Conservation (phyloP, 208 protist species). For the Blechomonas ayalai region DNA sequence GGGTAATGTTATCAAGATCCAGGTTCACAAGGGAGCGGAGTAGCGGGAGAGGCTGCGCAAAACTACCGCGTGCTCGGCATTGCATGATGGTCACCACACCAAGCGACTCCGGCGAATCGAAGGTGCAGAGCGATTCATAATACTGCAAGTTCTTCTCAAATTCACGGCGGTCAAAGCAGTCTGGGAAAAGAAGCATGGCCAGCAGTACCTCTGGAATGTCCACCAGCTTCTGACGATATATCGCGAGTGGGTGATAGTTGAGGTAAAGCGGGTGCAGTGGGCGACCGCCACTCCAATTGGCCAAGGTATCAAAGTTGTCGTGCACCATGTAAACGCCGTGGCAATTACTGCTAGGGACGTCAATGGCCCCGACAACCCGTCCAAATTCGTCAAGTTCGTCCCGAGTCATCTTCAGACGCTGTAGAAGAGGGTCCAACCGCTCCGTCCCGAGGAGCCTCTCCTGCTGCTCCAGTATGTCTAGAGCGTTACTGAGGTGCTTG, state of each 20-base stretch:
- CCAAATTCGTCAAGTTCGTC: slow-evolving; percentile 56
- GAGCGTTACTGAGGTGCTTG: slow-evolving; percentile 52
- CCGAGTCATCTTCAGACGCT: slow-evolving; percentile 49
- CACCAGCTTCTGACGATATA: slow-evolving; percentile 80
- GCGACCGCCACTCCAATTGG: slow-evolving; percentile 52
- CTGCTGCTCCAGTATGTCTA: slow-evolving; percentile 43
- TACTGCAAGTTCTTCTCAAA: slow-evolving; percentile 71
- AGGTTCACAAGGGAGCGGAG: slow-evolving; percentile 67
- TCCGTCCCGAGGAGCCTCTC: slow-evolving; percentile 33
- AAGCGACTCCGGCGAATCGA: slow-evolving; percentile 76
- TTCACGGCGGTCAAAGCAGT: slow-evolving; percentile 69
- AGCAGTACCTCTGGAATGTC: slow-evolving; percentile 87
- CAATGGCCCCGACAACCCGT: slow-evolving; percentile 39
- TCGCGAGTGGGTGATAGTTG: slow-evolving; percentile 88
- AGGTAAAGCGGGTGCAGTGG: slow-evolving; percentile 71
- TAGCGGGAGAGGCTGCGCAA: slow-evolving; percentile 66
- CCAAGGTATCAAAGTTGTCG: slow-evolving; percentile 79
- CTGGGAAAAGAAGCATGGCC: slow-evolving; percentile 72
- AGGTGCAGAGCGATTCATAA: slow-evolving; percentile 78
- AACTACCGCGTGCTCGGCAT: slow-evolving; percentile 46
- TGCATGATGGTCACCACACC: slow-evolving; percentile 64
- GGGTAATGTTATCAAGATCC: slow-evolving; percentile 85
- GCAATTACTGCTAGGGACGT: slow-evolving; percentile 50
- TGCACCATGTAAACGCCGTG: slow-evolving; percentile 81
- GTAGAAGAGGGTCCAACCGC: slow-evolving; percentile 33